Evolutionary conservation across 495 filamentous ascomycete species (phyloP), one percentile per base, ranked within the genome.

Genomic region (Massariosphaeria phaeospora): DNA sequence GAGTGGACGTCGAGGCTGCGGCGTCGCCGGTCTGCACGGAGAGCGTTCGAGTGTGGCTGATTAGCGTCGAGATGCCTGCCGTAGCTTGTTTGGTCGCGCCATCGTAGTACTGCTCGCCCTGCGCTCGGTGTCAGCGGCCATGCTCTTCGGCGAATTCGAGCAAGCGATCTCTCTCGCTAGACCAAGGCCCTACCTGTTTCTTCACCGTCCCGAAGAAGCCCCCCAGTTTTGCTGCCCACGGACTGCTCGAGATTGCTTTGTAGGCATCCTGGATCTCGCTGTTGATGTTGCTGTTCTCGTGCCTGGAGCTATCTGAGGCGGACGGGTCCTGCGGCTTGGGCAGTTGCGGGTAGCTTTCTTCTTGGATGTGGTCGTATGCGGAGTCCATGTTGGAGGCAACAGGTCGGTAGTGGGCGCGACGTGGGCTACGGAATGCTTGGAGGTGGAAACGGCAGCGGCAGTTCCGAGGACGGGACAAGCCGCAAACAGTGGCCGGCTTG

Each of bases 281-380:
- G 69, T 95, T 95, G 23, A 97, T 77, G 30, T 81, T 81, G 43
- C 12, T 43, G 49, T 29, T 77, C 61, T 61, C 79, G 73, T 35
- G 72, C 73, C 50, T 69, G 63, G 72, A 75, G 52, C 69, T 66
- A 48, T 79, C 73, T 60, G 79, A 72, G 35, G 70, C 23, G 35
- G 70, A 11, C 24, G 41, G 10, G 1, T 18, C 12, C 30, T 31
- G 76, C 42, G 73, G 75, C 38, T 71, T 65, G 24, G 69, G 66
- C 48, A 75, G 69, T 39, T 85, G 78, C 35, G 86, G 80, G 20
- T 78, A 75, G 57, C 79, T 76, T 67, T 91, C 85, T 73, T 95
- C 89, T 66, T 89, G 85, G 62, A 98, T 94, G 69, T 95, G 90
- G 66, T 98, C 93, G 78, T 97, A 98, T 33, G 93, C 90, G 63